Conservation (phyloP, 2,329 filamentous ascomycete species). For the Ceratocystis huliohia region DNA sequence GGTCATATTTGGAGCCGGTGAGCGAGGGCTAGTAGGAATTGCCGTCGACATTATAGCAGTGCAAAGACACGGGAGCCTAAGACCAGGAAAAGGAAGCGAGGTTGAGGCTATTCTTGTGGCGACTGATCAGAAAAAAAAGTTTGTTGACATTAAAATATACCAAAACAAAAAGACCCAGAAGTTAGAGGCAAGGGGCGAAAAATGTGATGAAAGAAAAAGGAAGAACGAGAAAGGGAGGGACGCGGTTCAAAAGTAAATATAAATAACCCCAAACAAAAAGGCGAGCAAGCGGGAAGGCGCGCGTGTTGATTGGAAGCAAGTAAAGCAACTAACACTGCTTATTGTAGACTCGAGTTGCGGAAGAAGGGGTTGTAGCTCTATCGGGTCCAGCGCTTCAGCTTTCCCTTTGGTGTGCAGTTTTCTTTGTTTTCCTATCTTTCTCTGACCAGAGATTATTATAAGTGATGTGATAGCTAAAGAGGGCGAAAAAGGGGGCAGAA, state of each 20-base stretch:
- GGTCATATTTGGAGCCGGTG: background rate
- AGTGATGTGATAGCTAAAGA: too few species aligned
- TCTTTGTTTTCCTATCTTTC: too few species aligned
- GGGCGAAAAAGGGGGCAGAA: background rate
- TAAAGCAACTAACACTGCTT: background rate
- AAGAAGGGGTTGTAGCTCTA: too few species aligned
- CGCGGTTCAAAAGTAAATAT: background rate
- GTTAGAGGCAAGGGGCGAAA: background rate
- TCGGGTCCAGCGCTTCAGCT: too few species aligned
- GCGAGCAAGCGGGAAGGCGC: background rate
- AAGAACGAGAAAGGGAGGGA: background rate
- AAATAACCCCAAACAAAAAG: background rate
- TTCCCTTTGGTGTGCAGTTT: too few species aligned
- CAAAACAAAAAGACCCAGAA: background rate
- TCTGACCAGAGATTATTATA: too few species aligned
- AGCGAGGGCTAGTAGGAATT: background rate
- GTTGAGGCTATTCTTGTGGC: constrained; percentile 1
- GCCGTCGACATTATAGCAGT: background rate
- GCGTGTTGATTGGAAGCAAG: constrained; percentile 2
- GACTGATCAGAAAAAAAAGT: background rate
- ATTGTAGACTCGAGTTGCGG: too few species aligned
- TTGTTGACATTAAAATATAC: background rate
- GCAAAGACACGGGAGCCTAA: background rate
- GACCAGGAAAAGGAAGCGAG: background rate
- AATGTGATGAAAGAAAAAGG: background rate